Evolutionary conservation across 1,284 basidiomycete species (phyloP).

Genomic region (Chalciporus piperatoides): DNA sequence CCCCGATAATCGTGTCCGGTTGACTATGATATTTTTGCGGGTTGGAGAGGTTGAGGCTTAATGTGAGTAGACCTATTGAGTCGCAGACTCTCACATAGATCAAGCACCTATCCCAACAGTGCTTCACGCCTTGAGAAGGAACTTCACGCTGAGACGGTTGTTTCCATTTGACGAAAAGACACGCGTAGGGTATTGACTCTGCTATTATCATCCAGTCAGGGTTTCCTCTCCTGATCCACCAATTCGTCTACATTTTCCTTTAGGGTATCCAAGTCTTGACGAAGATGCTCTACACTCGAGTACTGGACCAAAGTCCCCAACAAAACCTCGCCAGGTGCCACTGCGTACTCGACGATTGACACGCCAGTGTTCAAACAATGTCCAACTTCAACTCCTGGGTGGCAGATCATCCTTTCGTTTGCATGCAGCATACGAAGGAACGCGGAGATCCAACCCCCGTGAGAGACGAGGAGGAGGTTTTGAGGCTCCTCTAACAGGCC

Average conservation of each 20-base stretch:
- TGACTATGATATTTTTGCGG: neutral
- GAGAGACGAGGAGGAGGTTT: constrained; percentile 56
- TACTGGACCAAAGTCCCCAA: constrained; percentile 48
- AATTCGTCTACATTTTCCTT: constrained; percentile 52
- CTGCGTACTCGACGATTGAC: constrained; percentile 47
- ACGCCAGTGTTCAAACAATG: constrained; percentile 54
- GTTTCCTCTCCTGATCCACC: constrained; percentile 7
- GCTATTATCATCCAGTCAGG: neutral
- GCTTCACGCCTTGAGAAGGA: neutral
- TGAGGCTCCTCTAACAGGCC: constrained; percentile 13
- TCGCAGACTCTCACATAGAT: too few relatives aligned
- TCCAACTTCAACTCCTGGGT: constrained; percentile 41
- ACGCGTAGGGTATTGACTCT: constrained; percentile 12
- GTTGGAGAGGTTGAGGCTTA: neutral
- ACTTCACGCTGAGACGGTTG: neutral
- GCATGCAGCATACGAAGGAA: constrained; percentile 47
- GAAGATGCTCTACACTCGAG: constrained; percentile 54
- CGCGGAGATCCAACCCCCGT: constrained; percentile 59
- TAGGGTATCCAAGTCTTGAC: constrained; percentile 28
- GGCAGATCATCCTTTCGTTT: constrained; percentile 37
- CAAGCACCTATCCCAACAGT: neutral
- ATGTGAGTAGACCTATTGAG: too few relatives aligned
- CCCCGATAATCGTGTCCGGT: neutral
- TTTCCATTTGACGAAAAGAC: constrained; percentile 8
- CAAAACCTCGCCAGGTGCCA: constrained; percentile 31